Evolutionary conservation across 768 basidiomycete species (phyloP), one percentile per base, ranked within the genome.

Genomic region (Pulveroboletus sp.): DNA sequence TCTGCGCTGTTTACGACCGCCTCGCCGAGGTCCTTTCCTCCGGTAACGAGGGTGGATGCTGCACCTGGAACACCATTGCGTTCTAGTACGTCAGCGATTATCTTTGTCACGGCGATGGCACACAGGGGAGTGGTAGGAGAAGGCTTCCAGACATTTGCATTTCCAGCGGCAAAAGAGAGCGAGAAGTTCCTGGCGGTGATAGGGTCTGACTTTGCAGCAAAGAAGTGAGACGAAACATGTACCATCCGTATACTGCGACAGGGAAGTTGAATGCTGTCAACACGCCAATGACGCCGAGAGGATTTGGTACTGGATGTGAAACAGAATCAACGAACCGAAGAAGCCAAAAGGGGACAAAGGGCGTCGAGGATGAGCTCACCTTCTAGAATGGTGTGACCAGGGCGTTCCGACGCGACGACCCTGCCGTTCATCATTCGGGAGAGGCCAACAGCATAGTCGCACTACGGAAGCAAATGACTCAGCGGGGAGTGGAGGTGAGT

Each of bases 181-280:
- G 92, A 80, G 42, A 95, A 72, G 68, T 97, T 97, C 94, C 94
- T 93, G 60, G 25, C 43, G 52, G 40, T 19, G 49, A 37, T 46
- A 27, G 63, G 45, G 54, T 50, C 40, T 40, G 31, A 34, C 33
- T 21, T 35, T 41, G 49, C 49, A 36, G 46, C 8, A 23, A 27
- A 13, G 47, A 24, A 20, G 16, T 47, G 36, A 23, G 31, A 32
- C n/a, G 35, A 51, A 33, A 40, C 35, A 59, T 72, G 34, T 68
- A 86, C 90, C 91, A 94, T 55, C 91, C 91, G 67, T 90, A 92
- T 37, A 94, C 91, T 29, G 93, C 93, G 36, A 91, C 84, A 10
- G 95, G 95, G 65, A 97, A 98, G 67, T 98, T 98, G 75, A 97
- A 97, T 0, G 95, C 95, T 19, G 90, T 87, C 43, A 98, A 70